Base-by-base conservation (phyloP, 2,329 filamentous ascomycete genomes). In the Myriosclerotinia scirpicola region DNA sequence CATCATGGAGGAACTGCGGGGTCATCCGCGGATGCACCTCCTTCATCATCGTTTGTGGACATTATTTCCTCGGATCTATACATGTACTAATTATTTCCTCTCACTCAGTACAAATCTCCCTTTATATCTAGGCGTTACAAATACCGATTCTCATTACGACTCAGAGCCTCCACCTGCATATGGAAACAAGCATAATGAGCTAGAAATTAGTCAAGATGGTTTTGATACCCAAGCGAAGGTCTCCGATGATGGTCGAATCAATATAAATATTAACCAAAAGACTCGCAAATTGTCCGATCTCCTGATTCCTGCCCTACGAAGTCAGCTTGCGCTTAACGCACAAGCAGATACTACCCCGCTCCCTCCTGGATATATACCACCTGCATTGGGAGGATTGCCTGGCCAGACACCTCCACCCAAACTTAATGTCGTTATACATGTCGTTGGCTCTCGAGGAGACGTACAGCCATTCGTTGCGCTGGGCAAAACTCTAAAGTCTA, bases 211-310 rank as follows among this genome's bases (percentile, higher is more conserved):
- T 26, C 86, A 88, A 71, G 81, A 85, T 54, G 87, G 87, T 17
- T 85, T 90, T 67, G 82, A 86, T 60, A 87, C 87, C 34, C 84
- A 84, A 50, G 87, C 87, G 53, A 81, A 81, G 38, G 78, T 90
- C 36, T 87, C 73, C 87, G 90, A 85, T 68, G 89, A 93, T 79
- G 91, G 91, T 34, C 86, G 92, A 74, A 83, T 95, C 72, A 87
- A 92, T 74, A 92, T 95, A 79, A 88, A 87, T 69, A 91, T 95
- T 78, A 87, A 89, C 74, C 88, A 92, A 76, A 88, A 86, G 71
- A 87, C 84, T 71, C 80, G 83, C 65, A 84, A 84, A 65, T 80
- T 94, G 5, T 86, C 89, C 2, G 85, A 87, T 68, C 80, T 93
- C 15, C 82, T 93, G 36, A 83, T 85, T 0, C 88, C 90, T 3